Base-by-base conservation (phyloP, 83 land plant species). In the Picea abies region DNA sequence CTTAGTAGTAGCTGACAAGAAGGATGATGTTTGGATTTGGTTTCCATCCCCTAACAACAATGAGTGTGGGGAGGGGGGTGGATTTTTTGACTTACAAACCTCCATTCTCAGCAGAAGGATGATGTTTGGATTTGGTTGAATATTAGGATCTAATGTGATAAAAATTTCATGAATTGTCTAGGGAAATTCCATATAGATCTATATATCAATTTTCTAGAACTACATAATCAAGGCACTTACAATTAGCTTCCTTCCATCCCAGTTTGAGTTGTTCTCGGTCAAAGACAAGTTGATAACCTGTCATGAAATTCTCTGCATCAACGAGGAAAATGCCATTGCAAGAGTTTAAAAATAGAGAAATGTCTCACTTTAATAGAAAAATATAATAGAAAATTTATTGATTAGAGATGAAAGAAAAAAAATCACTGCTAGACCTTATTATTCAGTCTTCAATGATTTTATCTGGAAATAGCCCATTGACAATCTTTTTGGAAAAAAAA, bases 261-360 rank as follows among this genome's bases (percentile, higher is more conserved):
- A 90, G 68, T 64, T 84, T 82, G 65, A 84, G 70, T 37, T 69
- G 63, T 5, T 90, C 90, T 1, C 90, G 86, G 63, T 90, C 85
- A 83, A 90, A 88, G 4, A 86, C 83, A 44, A 90, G 22, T n/a
- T 80, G 81, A 75, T 89, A 85, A 39, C 92, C 92, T 73, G 87
- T 58, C 89, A 90, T 83, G 84, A 90, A 90, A 75, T 88, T 88
- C 60, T 88, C 92, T 91, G 91, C 84, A 85, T 66, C 71, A 35
- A 60, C 35, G 63, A 41, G 3, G 47, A 37, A 4, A 41, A 60
- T 22, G 3, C 52, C 62, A 76, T 52, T 26, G 20, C 56, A 23
- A 76, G 62, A 76, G 16, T 56, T 47, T 23, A 14, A 52, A 76
- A 76, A 32, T 25, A 76, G 19, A 76, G 14, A 6, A 37, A 14